Conservation (phyloP, 805 yeast genomes). For the Brettanomyces naardenensis region DNA sequence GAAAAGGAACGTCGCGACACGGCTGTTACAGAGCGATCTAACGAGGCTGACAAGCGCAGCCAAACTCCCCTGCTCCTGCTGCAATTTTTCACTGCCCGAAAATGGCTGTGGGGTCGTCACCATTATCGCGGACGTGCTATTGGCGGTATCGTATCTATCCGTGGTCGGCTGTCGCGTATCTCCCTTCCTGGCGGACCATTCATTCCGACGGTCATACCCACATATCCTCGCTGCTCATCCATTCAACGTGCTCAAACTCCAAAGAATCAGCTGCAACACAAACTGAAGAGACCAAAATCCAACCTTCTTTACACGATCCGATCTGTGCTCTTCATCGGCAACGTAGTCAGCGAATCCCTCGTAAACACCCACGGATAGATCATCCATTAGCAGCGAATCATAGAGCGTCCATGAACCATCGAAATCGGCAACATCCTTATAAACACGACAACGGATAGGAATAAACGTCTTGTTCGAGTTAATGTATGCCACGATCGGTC, state of each 20-base stretch:
- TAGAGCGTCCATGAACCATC: constrained; percentile 96
- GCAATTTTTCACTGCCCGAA: too few species aligned
- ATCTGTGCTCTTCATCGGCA: constrained; percentile 74
- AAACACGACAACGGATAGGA: constrained; percentile 76
- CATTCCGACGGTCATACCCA: too few species aligned
- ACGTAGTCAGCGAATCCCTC: constrained; percentile 86
- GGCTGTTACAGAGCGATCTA: too few species aligned
- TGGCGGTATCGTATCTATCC: too few species aligned
- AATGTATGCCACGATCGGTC: constrained; percentile 94
- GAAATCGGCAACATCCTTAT: constrained; percentile 73
- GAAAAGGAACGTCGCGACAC: too few species aligned
- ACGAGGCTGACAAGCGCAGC: too few species aligned
- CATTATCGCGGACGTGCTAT: too few species aligned
- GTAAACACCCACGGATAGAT: constrained; percentile 80
- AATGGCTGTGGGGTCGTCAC: too few species aligned
- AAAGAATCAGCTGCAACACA: constrained; percentile 68
- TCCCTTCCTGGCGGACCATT: too few species aligned
- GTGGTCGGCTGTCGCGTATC: too few species aligned
- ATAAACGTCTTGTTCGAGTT: constrained; percentile 85
- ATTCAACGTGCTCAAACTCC: constrained; percentile 63
- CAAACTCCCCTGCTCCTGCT: too few species aligned
- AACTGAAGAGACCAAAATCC: constrained; percentile 92
- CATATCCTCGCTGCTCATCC: too few species aligned
- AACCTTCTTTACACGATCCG: constrained; percentile 67
- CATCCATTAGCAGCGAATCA: constrained; percentile 87